Percentiles rank a stretch among this genome's conserved stretches.
Conservation (phyloP, 305 asterid genomes). For the Fraxinus xanthoxyloides region DNA sequence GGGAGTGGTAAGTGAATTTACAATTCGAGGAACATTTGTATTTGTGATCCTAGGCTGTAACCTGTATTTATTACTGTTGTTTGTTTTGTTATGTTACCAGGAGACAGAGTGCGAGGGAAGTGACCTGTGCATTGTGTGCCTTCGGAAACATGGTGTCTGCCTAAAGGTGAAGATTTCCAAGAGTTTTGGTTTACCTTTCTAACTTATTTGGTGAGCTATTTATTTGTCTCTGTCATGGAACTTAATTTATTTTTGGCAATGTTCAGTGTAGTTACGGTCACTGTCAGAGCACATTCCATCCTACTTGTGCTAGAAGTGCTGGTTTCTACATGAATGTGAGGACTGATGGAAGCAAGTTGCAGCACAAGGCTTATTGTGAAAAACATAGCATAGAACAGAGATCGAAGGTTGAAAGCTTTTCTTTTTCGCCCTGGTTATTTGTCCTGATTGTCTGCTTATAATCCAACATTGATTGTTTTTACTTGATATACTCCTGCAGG, state of each 20-base stretch:
- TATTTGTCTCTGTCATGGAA: not conserved
- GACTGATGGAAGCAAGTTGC: conserved; percentile 78
- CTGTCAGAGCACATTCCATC: conserved; percentile 90
- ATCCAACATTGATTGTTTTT: conserved; percentile 14
- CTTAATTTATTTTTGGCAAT: conserved; percentile 23
- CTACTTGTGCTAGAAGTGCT: conserved; percentile 95
- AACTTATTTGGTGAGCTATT: not conserved
- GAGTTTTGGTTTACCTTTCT: conserved; percentile 14
- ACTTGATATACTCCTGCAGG: conserved; percentile 41
- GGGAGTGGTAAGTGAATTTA: conserved; percentile 61
- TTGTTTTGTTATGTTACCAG: conserved; percentile 37
- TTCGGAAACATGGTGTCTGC: conserved; percentile 83
- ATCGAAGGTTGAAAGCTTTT: conserved; percentile 60
- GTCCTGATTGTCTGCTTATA: not conserved
- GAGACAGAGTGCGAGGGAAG: conserved; percentile 57
- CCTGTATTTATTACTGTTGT: conserved; percentile 13
- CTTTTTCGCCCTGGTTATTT: conserved; percentile 8
- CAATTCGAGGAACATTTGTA: not conserved
- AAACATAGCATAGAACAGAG: conserved; percentile 88
- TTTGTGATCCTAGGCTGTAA: not conserved
- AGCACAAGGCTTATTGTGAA: conserved; percentile 93
- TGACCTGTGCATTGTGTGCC: conserved; percentile 72
- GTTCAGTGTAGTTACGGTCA: conserved; percentile 94
- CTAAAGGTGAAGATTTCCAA: conserved; percentile 57
- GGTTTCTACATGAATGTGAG: conserved; percentile 80